Percentiles rank a stretch among this genome's conserved stretches.
phyloP scores from a whole-genome alignment of 768 basidiomycete species.

The Chalciporus piperatus region DNA sequence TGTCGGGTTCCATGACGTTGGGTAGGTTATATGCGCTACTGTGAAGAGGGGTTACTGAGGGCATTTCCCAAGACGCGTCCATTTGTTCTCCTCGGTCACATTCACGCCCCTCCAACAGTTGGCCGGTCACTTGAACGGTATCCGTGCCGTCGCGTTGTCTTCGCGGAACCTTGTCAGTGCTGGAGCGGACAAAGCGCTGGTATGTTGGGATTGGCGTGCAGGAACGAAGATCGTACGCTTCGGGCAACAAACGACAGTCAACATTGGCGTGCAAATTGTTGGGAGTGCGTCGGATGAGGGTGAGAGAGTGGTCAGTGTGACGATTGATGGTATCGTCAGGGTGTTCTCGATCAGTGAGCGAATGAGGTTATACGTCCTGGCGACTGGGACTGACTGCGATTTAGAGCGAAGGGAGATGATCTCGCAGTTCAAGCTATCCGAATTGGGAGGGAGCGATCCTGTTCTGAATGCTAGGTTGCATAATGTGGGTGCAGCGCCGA shows the following conservation, averaged over 20 bases:
- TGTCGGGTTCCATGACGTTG: conserved; percentile 90
- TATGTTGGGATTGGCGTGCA: conserved; percentile 89
- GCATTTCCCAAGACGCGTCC: conserved; percentile 60
- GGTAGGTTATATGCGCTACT: conserved; percentile 45
- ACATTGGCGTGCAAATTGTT: conserved; percentile 86
- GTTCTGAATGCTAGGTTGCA: conserved; percentile 63
- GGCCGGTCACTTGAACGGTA: conserved; percentile 84
- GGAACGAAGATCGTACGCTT: conserved; percentile 89
- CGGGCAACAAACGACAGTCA: conserved; percentile 90
- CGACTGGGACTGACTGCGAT: neutral
- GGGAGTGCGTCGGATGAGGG: conserved; percentile 50
- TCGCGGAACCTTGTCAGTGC: conserved; percentile 86
- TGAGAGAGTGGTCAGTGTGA: conserved; percentile 85
- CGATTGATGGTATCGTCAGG: conserved; percentile 87
- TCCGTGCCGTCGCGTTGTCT: conserved; percentile 84
- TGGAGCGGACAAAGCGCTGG: conserved; percentile 65
- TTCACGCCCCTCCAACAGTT: conserved; percentile 83
- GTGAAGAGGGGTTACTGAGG: conserved; percentile 3
- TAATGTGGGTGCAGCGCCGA: conserved; percentile 76
- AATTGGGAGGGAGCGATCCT: conserved; percentile 68
- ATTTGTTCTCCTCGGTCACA: conserved; percentile 82
- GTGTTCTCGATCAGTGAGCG: conserved; percentile 80
- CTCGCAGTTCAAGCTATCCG: conserved; percentile 84
- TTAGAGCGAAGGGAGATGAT: conserved; percentile 80
- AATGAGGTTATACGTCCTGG: conserved; percentile 33